Evolutionary conservation across 208 protist genomes (phyloP).

Genomic region (Phytomonas sp.): DNA sequence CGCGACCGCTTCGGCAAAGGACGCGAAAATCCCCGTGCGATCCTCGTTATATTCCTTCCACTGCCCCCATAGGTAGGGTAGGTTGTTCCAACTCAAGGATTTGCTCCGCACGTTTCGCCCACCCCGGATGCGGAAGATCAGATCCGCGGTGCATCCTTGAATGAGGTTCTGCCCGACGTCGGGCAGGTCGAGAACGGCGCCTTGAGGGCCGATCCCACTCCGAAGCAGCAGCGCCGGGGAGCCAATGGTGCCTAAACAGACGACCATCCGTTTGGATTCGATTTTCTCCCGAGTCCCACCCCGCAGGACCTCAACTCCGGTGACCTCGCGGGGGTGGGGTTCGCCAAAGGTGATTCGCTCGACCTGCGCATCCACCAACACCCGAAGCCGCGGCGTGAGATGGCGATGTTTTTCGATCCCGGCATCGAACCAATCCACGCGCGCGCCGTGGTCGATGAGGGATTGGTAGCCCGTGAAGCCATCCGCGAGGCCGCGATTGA

Average conservation of each 20-base stretch:
- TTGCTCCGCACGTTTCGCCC: slow-evolving; percentile 33
- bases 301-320: slow-evolving; percentile 16
- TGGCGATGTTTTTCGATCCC: slow-evolving; percentile 21
- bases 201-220: slow-evolving; percentile 42
- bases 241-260: slow-evolving; percentile 45
- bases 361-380: slow-evolving; percentile 22
- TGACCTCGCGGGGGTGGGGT: not conserved
- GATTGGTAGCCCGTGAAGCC: slow-evolving; percentile 59
- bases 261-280: slow-evolving; percentile 19
- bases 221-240: slow-evolving; percentile 47
- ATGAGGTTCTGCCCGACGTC: slow-evolving; percentile 60
- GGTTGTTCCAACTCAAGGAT: slow-evolving; percentile 53
- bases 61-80: slow-evolving; percentile 37
- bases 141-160: slow-evolving; percentile 26
- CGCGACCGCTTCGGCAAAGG: slow-evolving; percentile 43
- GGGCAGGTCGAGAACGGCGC: slow-evolving; percentile 27
- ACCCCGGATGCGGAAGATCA: slow-evolving; percentile 35
- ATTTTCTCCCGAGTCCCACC: slow-evolving; percentile 5
- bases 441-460: slow-evolving; percentile 26
- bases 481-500: slow-evolving; percentile 41
- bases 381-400: slow-evolving; percentile 29
- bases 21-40: slow-evolving; percentile 43
- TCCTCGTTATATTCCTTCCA: slow-evolving; percentile 73
- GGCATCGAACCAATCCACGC: slow-evolving; percentile 47
- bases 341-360: slow-evolving; percentile 17